A percentile compares a stretch with the other conserved stretches of the same genome.
phyloP scores from a whole-genome alignment of 345 rosid species.

The Gossypium anomalum region DNA sequence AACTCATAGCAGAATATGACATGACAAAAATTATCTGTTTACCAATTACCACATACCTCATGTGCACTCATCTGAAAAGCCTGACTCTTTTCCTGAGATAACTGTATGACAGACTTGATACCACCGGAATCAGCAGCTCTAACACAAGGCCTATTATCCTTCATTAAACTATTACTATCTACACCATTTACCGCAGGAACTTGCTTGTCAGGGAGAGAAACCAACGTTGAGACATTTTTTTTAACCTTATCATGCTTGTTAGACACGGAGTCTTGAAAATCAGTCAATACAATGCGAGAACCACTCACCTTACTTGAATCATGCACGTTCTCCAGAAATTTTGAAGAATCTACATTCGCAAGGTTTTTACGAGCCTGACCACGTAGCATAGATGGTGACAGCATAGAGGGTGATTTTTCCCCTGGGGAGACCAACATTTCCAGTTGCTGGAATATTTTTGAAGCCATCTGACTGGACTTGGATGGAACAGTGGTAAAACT shows the following conservation, averaged over 20 bases:
- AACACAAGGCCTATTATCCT: slow-evolving; percentile 26
- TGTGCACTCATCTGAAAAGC: slow-evolving; percentile 79
- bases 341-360: slow-evolving; percentile 56
- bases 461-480: slow-evolving; percentile 74
- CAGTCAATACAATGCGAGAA: slow-evolving; percentile 17
- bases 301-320: slow-evolving; percentile 30
- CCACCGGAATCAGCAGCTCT: slow-evolving; percentile 30
- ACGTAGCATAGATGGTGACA: slow-evolving; percentile 67
- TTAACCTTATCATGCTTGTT: slow-evolving; percentile 39
- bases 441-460: slow-evolving; percentile 72
- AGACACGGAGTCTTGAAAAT: slow-evolving; percentile 26
- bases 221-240: slow-evolving; percentile 30
- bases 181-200: slow-evolving; percentile 31
- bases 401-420: slow-evolving; percentile 68
- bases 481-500: slow-evolving; percentile 55
- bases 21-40: neutral
- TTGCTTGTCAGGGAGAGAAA: slow-evolving; percentile 27
- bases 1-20: neutral
- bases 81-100: slow-evolving; percentile 34
- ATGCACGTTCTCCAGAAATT: slow-evolving; percentile 38
- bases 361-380: slow-evolving; percentile 82
- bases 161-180: slow-evolving; percentile 21
- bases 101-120: slow-evolving; percentile 27
- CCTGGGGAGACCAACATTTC: slow-evolving; percentile 53
- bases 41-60: slow-evolving; percentile 46